Evolutionary conservation across 345 rosid genomes (phyloP).

Genomic region (Populus ilicifolia): DNA sequence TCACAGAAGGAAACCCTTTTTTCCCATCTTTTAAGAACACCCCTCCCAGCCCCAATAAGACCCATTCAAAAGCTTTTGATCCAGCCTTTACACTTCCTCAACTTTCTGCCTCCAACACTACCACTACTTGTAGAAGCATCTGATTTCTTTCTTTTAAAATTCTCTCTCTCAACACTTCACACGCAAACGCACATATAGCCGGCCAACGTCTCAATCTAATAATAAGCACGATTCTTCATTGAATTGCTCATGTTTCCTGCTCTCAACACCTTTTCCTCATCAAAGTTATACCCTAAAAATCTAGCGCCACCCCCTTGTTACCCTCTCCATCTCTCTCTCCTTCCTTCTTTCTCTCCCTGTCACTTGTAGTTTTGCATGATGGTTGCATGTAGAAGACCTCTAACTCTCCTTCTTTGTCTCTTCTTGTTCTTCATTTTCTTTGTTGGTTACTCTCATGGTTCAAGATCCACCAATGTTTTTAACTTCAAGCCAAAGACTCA

Average conservation of each 20-base stretch:
- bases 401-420: conserved; percentile 14
- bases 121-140: conserved; percentile 32
- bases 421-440: conserved; percentile 22
- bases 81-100: neutral
- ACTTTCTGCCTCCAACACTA: conserved; percentile 26
- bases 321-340: neutral
- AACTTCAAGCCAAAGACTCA: conserved; percentile 34
- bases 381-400: conserved; percentile 38
- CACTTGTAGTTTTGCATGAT: conserved; percentile 20
- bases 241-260: conserved; percentile 25
- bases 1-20: conserved; percentile 4
- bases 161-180: neutral
- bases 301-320: neutral
- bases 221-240: conserved; percentile 7
- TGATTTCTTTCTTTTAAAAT: conserved; percentile 15
- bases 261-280: conserved; percentile 24
- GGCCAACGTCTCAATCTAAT: conserved; percentile 11
- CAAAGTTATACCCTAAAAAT: neutral
- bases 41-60: neutral
- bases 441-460: conserved; percentile 36
- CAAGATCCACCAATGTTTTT: conserved; percentile 49
- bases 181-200: neutral
- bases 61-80: conserved; percentile 13
- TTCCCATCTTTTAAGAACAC: neutral
- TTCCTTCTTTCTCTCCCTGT: neutral